phyloP scores from a whole-genome alignment of 768 basidiomycete genomes.

The Terana coerulea region DNA sequence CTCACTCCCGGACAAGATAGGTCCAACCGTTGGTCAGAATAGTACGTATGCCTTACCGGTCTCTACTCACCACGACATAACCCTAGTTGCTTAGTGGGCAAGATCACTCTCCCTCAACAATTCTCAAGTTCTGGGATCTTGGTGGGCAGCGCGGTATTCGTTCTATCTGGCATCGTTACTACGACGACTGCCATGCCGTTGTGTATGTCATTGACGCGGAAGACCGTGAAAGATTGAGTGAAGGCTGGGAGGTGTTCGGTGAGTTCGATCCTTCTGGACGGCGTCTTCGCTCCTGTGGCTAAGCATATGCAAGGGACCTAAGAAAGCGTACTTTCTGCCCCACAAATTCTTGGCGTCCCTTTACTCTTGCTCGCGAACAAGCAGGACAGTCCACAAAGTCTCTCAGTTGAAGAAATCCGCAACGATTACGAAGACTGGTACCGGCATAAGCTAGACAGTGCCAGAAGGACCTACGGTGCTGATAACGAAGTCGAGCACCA shows the following conservation, averaged over 20 bases:
- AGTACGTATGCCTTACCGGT: too few relatives aligned
- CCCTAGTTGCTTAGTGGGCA: slow-evolving; percentile 75
- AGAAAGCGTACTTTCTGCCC: slow-evolving; percentile 85
- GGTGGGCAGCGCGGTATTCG: slow-evolving; percentile 94
- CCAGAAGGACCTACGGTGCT: slow-evolving; percentile 45
- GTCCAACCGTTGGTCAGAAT: slow-evolving; percentile 96
- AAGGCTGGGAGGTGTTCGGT: slow-evolving; percentile 99
- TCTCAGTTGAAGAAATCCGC: slow-evolving; percentile 88
- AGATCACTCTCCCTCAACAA: slow-evolving; percentile 91
- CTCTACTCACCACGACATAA: too few relatives aligned
- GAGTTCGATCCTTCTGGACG: slow-evolving; percentile 26
- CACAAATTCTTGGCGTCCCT: slow-evolving; percentile 87
- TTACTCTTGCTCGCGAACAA: slow-evolving; percentile 94
- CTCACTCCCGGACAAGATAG: slow-evolving; percentile 92
- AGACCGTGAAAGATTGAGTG: slow-evolving; percentile 82
- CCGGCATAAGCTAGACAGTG: slow-evolving; percentile 67
- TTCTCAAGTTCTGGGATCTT: slow-evolving; percentile 95
- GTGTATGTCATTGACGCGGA: slow-evolving; percentile 93
- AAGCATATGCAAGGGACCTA: slow-evolving; percentile 28
- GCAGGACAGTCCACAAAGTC: slow-evolving; percentile 76
- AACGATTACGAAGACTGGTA: slow-evolving; percentile 89
- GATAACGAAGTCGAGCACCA: slow-evolving; percentile 27
- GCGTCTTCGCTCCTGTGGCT: background rate
- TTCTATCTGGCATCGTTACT: slow-evolving; percentile 92
- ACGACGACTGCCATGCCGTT: slow-evolving; percentile 95